Base-by-base conservation (phyloP, 306 rosid species). In the Malus sylvestris region DNA sequence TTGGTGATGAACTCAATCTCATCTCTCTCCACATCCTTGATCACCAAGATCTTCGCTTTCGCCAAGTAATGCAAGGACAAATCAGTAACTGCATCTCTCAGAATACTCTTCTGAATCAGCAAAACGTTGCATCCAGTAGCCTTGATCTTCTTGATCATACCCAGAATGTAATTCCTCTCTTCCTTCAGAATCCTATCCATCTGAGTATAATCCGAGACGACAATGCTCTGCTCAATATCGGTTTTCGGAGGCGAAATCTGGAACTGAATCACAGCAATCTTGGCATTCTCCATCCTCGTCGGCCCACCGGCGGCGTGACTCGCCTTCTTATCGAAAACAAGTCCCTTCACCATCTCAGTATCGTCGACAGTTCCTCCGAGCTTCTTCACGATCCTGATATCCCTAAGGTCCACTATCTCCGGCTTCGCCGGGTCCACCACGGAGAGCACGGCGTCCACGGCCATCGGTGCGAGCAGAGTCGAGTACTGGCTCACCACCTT, bases 301-400 rank as follows among this genome's bases (percentile, higher is more conserved):
- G 96, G 96, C n/a, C 99, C 99, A 4, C 99, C 99, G 0, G 99
- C 91, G 0, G 99, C 97, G 51, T 92, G 97, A n/a, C 99, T 95
- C 2, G 83, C 93, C 85, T 92, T 95, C 89, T 89, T 95, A 58
- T 95, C 99, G 20, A 95, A 95, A 23, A 95, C 97, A 68, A 92
- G 76, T 0, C 99, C 99, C 81, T 81, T 86, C 8, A 95, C 97
- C 10, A 85, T 77, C 74, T 91, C 96, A 0, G 99, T 95, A 15
- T 95, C 99, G 46, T 95, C 99, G 0, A 95, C 93, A 0, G 99
- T 95, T 4, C 97, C 97, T 0, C 99, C 99, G 11, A 92, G 96
- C 85, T 92, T 95, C 91, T 95, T 95, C 69, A 95, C 97, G 78
- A 92, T 92, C 92, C 83, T 95, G 30, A 95, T 73, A 44, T 95